Conservation (phyloP, 495 filamentous ascomycete genomes). For the Neurospora tetrasperma region DNA sequence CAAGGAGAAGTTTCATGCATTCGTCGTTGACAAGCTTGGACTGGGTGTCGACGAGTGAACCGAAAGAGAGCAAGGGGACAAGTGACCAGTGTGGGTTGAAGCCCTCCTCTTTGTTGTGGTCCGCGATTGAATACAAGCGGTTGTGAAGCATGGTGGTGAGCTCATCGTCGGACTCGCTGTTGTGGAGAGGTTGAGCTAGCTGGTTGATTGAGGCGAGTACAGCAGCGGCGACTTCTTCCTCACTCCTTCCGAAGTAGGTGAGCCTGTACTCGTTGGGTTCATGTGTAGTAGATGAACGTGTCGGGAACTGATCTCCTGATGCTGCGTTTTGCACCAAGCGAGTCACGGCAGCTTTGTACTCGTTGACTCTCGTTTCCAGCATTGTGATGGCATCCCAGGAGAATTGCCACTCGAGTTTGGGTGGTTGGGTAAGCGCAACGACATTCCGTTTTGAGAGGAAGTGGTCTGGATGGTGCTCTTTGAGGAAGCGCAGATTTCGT, state of each 20-base stretch:
- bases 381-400: constrained; percentile 63
- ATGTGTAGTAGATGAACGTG: neutral
- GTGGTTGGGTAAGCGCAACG: constrained; percentile 36
- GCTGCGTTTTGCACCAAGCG: constrained; percentile 23
- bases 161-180: constrained; percentile 16
- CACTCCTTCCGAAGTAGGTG: constrained; percentile 39
- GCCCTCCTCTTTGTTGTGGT: constrained; percentile 1
- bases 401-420: constrained; percentile 60
- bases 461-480: constrained; percentile 65
- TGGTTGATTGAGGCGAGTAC: constrained; percentile 41
- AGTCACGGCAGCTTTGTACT: constrained; percentile 49
- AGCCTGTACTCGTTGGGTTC: constrained; percentile 13
- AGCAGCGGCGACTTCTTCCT: constrained; percentile 36
- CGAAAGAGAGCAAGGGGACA: constrained; percentile 63
- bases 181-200: constrained; percentile 26
- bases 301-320: neutral
- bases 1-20: constrained; percentile 72
- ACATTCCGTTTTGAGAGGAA: constrained; percentile 49
- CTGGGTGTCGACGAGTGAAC: constrained; percentile 62
- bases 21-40: constrained; percentile 64
- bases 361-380: constrained; percentile 48
- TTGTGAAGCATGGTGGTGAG: constrained; percentile 22
- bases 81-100: constrained; percentile 66
- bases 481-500: constrained; percentile 62
- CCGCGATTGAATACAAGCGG: constrained; percentile 12